A percentile compares a stretch with the other conserved stretches of the same genome.
Conservation (phyloP, 345 rosid species). For the Citrus mangshanensis region DNA sequence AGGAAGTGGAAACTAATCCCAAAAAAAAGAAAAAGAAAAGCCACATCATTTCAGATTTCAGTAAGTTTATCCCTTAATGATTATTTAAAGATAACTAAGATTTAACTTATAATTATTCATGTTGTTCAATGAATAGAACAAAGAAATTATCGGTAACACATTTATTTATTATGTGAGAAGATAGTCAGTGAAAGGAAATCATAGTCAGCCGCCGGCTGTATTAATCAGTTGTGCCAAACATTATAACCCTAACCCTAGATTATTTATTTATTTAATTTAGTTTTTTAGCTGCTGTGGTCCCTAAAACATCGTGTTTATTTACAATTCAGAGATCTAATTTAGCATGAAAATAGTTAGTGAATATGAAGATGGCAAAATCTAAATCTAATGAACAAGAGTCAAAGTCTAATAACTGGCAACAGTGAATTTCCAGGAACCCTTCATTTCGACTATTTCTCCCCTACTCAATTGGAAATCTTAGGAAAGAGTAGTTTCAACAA, state of each 20-base stretch:
- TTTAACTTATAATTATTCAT: background rate
- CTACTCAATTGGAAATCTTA: background rate
- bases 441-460: slow-evolving; percentile 12
- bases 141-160: slow-evolving; percentile 12
- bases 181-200: slow-evolving; percentile 11
- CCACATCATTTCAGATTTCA: background rate
- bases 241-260: slow-evolving; percentile 1
- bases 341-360: background rate
- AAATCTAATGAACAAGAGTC: background rate
- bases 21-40: background rate
- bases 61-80: background rate
- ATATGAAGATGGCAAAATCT: background rate
- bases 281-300: background rate
- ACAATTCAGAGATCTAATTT: background rate
- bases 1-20: background rate
- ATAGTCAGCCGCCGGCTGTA: background rate
- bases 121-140: background rate
- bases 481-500: background rate
- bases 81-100: background rate
- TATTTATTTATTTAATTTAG: background rate
- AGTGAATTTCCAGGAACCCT: slow-evolving; percentile 24
- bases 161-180: slow-evolving; percentile 4
- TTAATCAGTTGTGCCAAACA: slow-evolving; percentile 12
- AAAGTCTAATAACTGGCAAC: background rate
- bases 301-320: slow-evolving; percentile 3